Conservation (phyloP, 371 early-diverging fungal species). For the Apophysomyces ossiformis region DNA sequence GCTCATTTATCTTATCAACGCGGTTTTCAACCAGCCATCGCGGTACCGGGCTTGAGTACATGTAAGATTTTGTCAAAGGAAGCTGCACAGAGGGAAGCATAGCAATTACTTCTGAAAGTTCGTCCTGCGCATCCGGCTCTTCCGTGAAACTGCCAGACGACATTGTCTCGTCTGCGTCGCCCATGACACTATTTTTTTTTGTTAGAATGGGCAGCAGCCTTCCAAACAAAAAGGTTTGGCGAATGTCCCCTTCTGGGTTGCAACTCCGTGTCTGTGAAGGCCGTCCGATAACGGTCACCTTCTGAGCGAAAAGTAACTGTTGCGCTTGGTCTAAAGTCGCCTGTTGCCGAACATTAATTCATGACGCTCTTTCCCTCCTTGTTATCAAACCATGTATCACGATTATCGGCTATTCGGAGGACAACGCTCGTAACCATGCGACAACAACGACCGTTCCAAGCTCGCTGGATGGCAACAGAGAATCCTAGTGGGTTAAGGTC, state of each 20-base stretch:
- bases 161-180: not conserved
- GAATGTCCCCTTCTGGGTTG: not conserved
- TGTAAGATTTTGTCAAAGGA: constrained; percentile 43
- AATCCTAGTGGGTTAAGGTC: constrained; percentile 18
- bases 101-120: not conserved
- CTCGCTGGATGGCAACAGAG: constrained; percentile 12
- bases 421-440: constrained; percentile 1
- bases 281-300: not conserved
- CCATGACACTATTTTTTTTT: not conserved
- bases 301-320: too few relatives aligned
- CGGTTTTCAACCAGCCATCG: constrained; percentile 18
- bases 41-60: constrained; percentile 41
- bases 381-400: constrained; percentile 15
- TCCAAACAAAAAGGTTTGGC: not conserved
- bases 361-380: not conserved
- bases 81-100: constrained; percentile 44
- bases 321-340: too few relatives aligned
- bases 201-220: not conserved
- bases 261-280: not conserved
- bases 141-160: not conserved
- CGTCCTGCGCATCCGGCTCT: not conserved
- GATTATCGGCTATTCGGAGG: constrained; percentile 17
- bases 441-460: not conserved
- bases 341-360: not conserved
- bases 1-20: constrained; percentile 37